phyloP scores from a whole-genome alignment of 1,284 basidiomycete species.

The Boletellus deceptivus region DNA sequence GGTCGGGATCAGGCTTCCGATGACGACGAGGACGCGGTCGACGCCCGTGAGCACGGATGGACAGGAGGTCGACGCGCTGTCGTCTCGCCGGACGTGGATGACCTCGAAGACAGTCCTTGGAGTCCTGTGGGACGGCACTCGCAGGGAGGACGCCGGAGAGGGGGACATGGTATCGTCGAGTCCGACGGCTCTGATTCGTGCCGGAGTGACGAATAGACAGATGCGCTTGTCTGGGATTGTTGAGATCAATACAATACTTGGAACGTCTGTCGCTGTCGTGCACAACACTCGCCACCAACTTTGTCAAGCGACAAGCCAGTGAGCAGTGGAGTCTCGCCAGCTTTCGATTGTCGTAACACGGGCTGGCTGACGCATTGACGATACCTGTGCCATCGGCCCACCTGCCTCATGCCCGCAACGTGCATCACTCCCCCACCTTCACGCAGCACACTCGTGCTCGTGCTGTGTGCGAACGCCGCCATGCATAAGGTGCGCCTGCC shows the following conservation, averaged over 20 bases:
- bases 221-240: too few species aligned
- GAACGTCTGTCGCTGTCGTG: too few species aligned
- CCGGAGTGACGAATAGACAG: slow-evolving; percentile 7
- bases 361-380: slow-evolving; percentile 14
- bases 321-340: too few species aligned
- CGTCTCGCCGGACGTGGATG: slow-evolving; percentile 23
- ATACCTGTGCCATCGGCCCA: slow-evolving; percentile 2
- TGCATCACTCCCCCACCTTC: slow-evolving; percentile 24
- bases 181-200: slow-evolving; percentile 20
- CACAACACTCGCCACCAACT: too few species aligned
- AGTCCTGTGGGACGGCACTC: background rate
- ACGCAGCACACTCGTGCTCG: slow-evolving; percentile 33
- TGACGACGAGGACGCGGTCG: slow-evolving; percentile 8
- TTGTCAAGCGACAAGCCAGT: too few species aligned
- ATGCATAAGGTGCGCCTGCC: slow-evolving; percentile 29
- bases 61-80: background rate
- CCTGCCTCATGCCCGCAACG: slow-evolving; percentile 26
- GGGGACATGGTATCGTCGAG: slow-evolving; percentile 6
- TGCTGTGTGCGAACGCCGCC: slow-evolving; percentile 25
- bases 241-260: too few species aligned
- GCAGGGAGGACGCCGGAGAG: background rate
- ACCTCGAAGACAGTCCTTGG: background rate
- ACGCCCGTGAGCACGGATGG: background rate
- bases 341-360: slow-evolving; percentile 7
- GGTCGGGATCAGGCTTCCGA: slow-evolving; percentile 17